Conservation (phyloP, 352 stramenopile genomes). For the Aphanomyces stellatus region DNA sequence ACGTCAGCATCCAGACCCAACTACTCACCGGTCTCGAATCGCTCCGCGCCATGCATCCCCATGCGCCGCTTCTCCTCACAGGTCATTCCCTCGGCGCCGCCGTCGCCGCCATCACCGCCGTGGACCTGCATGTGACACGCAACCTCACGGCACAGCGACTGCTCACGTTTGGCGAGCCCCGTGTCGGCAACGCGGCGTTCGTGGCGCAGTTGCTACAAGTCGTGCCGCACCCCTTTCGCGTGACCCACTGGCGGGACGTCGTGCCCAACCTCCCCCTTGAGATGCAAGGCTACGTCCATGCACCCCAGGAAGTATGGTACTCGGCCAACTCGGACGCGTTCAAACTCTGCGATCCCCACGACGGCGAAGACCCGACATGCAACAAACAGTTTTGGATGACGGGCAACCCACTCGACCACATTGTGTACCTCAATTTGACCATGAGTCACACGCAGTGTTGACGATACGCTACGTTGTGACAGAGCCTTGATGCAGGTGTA, state of each 20-base stretch:
- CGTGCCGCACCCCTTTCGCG: constrained; percentile 53
- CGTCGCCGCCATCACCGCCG: constrained; percentile 58
- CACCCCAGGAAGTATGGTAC: constrained; percentile 75
- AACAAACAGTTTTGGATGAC: constrained; percentile 65
- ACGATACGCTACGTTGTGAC: no score
- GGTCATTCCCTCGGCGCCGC: constrained; percentile 70
- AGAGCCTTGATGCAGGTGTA: no score
- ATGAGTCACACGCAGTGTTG: constrained; percentile 52
- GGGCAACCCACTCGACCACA: constrained; percentile 64
- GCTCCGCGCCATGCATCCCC: constrained; percentile 30
- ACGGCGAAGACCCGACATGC: constrained; percentile 60
- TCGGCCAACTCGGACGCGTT: constrained; percentile 62
- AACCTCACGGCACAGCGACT: constrained; percentile 43
- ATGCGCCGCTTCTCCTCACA: constrained; percentile 47
- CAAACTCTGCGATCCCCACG: constrained; percentile 39
- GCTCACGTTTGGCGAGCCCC: constrained; percentile 72
- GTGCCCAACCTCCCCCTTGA: constrained; percentile 68
- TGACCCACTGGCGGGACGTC: constrained; percentile 74
- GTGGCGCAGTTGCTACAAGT: constrained; percentile 40
- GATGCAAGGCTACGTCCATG: constrained; percentile 68
- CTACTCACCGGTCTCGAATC: constrained; percentile 31
- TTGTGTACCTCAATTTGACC: constrained; percentile 82
- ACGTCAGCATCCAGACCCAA: constrained; percentile 45
- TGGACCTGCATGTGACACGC: constrained; percentile 57
- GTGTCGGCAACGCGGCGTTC: constrained; percentile 64